Conservation (phyloP, 129 eudicot genomes). For the Ambrosia artemisiifolia region DNA sequence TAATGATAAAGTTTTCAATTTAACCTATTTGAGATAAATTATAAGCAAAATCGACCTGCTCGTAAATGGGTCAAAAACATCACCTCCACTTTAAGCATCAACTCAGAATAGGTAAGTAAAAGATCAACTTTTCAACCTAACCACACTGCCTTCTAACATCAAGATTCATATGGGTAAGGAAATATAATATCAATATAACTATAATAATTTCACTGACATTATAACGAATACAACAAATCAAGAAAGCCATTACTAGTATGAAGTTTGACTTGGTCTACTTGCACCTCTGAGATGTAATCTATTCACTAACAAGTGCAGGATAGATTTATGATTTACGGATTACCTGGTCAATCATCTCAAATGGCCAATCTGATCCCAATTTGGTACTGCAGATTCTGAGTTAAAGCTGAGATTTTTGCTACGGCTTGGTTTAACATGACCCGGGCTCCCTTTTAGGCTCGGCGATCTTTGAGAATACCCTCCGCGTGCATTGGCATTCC, state of each 20-base stretch:
- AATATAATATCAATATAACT: not conserved
- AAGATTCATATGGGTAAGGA: not conserved
- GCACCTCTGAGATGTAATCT: not conserved
- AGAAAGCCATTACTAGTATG: not conserved
- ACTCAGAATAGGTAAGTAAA: no score
- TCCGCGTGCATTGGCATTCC: conserved; percentile 24
- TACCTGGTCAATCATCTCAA: conserved; percentile 26
- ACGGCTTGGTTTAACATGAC: conserved; percentile 50
- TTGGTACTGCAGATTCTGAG: conserved; percentile 39
- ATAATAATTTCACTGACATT: not conserved
- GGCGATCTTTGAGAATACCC: conserved; percentile 59
- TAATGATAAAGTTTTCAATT: no score
- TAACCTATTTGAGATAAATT: not conserved
- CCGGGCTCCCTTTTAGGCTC: conserved; percentile 46
- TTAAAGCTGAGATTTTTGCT: conserved; percentile 38
- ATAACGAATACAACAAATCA: not conserved
- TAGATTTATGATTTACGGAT: conserved; percentile 14
- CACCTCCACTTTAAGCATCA: not conserved
- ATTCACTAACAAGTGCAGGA: not conserved
- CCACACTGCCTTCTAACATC: not conserved
- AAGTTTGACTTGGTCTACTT: conserved; percentile 11
- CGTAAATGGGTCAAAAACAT: not conserved
- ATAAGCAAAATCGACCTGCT: not conserved
- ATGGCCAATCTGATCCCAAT: conserved; percentile 27
- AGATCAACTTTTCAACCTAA: not conserved